These are phyloP conservation scores for Grigorovia transvaalensis DNA, from an alignment of 805 yeast genomes.

Conservation along the genomic window DNA sequence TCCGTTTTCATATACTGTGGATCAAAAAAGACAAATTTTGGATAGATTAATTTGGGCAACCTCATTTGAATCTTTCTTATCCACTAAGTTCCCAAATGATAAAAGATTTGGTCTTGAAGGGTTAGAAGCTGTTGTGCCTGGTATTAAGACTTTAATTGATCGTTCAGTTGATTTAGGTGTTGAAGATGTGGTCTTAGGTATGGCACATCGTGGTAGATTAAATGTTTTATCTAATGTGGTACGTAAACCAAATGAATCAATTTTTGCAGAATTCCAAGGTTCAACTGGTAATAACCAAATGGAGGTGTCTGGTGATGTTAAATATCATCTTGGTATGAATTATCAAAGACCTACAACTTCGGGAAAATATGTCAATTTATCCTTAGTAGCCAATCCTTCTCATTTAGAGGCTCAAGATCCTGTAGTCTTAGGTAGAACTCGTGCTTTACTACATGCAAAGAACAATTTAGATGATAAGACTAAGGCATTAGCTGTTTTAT, in stretches of 20 bases:
- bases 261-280: slow-evolving; percentile 92
- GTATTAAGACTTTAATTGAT: slow-evolving; percentile 92
- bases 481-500: slow-evolving; percentile 83
- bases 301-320: slow-evolving; percentile 98
- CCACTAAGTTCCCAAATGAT: slow-evolving; percentile 95
- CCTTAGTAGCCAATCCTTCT: slow-evolving; percentile 97
- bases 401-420: slow-evolving; percentile 99
- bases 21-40: slow-evolving; percentile 90
- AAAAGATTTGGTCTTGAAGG: slow-evolving; percentile 99
- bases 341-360: slow-evolving; percentile 98
- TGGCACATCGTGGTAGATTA: slow-evolving; percentile 99
- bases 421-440: slow-evolving; percentile 93
- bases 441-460: slow-evolving; percentile 90
- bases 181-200: slow-evolving; percentile 94
- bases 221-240: slow-evolving; percentile 97
- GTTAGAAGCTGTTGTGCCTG: slow-evolving; percentile 93
- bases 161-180: slow-evolving; percentile 86
- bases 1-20: slow-evolving; percentile 73
- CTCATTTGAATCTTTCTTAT: slow-evolving; percentile 82
- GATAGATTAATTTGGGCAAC: slow-evolving; percentile 97
- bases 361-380: slow-evolving; percentile 90
- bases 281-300: slow-evolving; percentile 54
- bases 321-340: slow-evolving; percentile 98
- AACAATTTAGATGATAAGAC: slow-evolving; percentile 70
- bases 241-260: slow-evolving; percentile 96